Base-by-base conservation (phyloP, 169 alveolate species). In the Cryptosporidium andersoni region DNA sequence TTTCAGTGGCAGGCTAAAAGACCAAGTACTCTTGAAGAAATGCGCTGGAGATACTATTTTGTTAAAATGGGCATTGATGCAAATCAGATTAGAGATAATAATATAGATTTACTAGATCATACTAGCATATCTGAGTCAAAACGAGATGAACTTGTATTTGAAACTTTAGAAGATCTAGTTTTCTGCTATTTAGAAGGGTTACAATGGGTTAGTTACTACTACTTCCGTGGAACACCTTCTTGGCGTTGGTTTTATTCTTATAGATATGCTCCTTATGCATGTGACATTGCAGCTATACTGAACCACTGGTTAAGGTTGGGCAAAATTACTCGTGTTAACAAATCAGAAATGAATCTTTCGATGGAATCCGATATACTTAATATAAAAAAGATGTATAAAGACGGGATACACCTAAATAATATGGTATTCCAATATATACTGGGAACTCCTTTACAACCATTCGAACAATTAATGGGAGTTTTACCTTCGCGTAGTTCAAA, bases 221-320 rank as follows among this genome's bases (percentile, higher is more conserved):
- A 96, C 89, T 96, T 93, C 91, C 82, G 94, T 82, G 99, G 99
- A 11, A 96, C 96, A 25, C 95, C 94, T 45, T 91, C 96, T 56
- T 97, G 99, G 99, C 90, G 91, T 60, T 97, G 99, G 99, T 95
- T 88, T 91, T 94, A 95, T 80, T 97, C 97, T 12, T 94, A 90
- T 90, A 95, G 94, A 81, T 96, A 95, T 90, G 96, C 98, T n/a
- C 98, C 98, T 11, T 92, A 95, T 88, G 94, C 96, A 25, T 92
- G 93, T 25, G 98, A 95, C 80, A 92, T 94, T 88, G 90, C 65
- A 11, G 90, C 90, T 89, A 80, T 82, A 66, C 66, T 67, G 88
- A 88, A 51, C 81, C 81, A 11, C 34, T 89, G 66, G 81, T 7
- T 66, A 5, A 47, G 51, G 36, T 25, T 25, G 0, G 25, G 25